Percentiles rank a stretch among this genome's conserved stretches.
These are phyloP conservation scores for Cladosporium sp. DNA, from an alignment of 2,329 filamentous ascomycete genomes.

Conservation along the genomic window DNA sequence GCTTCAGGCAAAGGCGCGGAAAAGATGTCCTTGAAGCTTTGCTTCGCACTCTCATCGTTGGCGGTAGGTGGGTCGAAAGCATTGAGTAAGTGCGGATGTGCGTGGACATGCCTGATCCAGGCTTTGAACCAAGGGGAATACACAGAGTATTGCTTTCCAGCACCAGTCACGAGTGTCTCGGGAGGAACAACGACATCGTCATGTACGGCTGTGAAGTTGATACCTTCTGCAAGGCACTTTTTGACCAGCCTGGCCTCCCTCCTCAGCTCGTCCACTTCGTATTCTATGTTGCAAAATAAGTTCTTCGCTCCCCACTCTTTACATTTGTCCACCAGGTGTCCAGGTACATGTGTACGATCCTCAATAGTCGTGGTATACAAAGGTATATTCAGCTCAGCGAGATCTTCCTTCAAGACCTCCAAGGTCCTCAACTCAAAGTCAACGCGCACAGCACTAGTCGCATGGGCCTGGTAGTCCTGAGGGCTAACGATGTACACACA, in stretches of 20 bases:
- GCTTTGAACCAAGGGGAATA: conserved; percentile 77
- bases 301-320: conserved; percentile 69
- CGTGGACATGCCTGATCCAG: conserved; percentile 70
- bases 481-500: conserved; percentile 75
- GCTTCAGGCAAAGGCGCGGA: conserved; percentile 54
- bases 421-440: conserved; percentile 77
- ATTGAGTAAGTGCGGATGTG: conserved; percentile 62
- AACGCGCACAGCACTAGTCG: conserved; percentile 66
- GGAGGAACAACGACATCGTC: conserved; percentile 81
- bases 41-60: conserved; percentile 49
- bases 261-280: conserved; percentile 84
- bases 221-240: conserved; percentile 56
- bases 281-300: conserved; percentile 79
- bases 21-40: conserved; percentile 55
- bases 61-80: conserved; percentile 52
- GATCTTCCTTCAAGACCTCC: conserved; percentile 57
- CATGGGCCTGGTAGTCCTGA: conserved; percentile 77
- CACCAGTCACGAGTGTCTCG: conserved; percentile 59
- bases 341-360: conserved; percentile 58
- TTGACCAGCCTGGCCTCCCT: conserved; percentile 65
- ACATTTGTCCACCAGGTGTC: conserved; percentile 60
- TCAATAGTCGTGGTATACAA: conserved; percentile 69
- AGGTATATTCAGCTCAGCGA: conserved; percentile 70
- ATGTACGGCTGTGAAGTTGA: conserved; percentile 67
- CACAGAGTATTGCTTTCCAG: conserved; percentile 75